A percentile compares a stretch with the other conserved stretches of the same genome.
phyloP scores from a whole-genome alignment of 305 asterid genomes.

The Fraxinus floribunda region DNA sequence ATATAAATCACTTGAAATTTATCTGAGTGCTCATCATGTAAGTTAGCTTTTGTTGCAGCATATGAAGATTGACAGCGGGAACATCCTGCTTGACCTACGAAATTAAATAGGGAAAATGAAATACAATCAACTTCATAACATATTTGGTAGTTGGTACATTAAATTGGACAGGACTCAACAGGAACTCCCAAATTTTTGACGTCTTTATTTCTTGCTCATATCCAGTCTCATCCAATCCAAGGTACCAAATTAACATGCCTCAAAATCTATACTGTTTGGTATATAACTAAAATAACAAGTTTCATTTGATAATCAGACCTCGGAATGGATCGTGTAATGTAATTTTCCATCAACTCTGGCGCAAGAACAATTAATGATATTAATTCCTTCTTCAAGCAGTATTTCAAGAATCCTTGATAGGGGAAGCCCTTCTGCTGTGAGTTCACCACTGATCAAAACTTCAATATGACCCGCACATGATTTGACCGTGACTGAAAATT shows the following conservation, averaged over 20 bases:
- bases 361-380: slow-evolving; percentile 14
- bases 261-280: not conserved
- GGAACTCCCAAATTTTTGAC: not conserved
- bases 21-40: slow-evolving; percentile 1
- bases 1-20: slow-evolving; percentile 1
- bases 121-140: not conserved
- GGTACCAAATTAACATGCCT: not conserved
- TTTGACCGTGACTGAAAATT: slow-evolving; percentile 18
- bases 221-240: not conserved
- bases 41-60: slow-evolving; percentile 27
- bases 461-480: slow-evolving; percentile 19
- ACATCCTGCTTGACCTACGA: slow-evolving; percentile 12
- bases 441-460: slow-evolving; percentile 20
- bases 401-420: slow-evolving; percentile 23
- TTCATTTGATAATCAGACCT: slow-evolving; percentile 8
- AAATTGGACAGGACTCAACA: not conserved
- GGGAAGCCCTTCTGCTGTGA: slow-evolving; percentile 6
- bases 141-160: not conserved
- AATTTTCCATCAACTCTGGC: slow-evolving; percentile 11
- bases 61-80: slow-evolving; percentile 8
- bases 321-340: slow-evolving; percentile 26
- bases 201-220: not conserved
- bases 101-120: not conserved
- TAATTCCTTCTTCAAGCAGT: slow-evolving; percentile 26
- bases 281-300: not conserved